Conservation (phyloP, 2,329 filamentous ascomycete genomes). For the Fusarium verrucosum region DNA sequence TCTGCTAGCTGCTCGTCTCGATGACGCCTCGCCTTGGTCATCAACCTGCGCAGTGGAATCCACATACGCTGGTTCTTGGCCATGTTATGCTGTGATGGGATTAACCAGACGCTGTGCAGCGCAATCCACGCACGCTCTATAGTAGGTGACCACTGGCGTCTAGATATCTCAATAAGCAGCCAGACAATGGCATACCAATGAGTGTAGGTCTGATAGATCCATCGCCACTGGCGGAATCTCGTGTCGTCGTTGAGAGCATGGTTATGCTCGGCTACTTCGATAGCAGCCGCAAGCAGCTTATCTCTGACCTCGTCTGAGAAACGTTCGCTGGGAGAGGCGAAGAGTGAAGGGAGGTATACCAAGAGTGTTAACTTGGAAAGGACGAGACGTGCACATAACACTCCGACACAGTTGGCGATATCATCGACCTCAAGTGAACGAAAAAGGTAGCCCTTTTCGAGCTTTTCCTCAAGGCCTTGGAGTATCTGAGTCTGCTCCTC, state of each 20-base stretch:
- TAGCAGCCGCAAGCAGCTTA: conserved; percentile 59
- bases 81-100: conserved; percentile 34
- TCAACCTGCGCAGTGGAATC: conserved; percentile 53
- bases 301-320: conserved; percentile 53
- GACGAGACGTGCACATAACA: conserved; percentile 56
- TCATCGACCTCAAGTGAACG: conserved; percentile 47
- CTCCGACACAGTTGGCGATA: conserved; percentile 51
- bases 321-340: conserved; percentile 51
- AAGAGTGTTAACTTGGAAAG: conserved; percentile 64
- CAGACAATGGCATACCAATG: conserved; percentile 69
- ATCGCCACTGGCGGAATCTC: conserved; percentile 61
- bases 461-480: conserved; percentile 54
- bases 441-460: conserved; percentile 56
- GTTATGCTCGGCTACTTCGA: conserved; percentile 66
- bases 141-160: conserved; percentile 56
- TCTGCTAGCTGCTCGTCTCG: conserved; percentile 50
- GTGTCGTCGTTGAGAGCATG: conserved; percentile 62
- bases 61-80: conserved; percentile 50
- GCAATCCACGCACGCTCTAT: conserved; percentile 59
- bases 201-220: conserved; percentile 68
- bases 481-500: conserved; percentile 57
- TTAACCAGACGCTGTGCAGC: conserved; percentile 57
- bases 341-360: conserved; percentile 62
- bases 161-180: conserved; percentile 61
- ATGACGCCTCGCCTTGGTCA: conserved; percentile 51